Evolutionary conservation across 805 yeast genomes (phyloP), one percentile per base, ranked within the genome.

Genomic region (Starmerella scarabaei): DNA sequence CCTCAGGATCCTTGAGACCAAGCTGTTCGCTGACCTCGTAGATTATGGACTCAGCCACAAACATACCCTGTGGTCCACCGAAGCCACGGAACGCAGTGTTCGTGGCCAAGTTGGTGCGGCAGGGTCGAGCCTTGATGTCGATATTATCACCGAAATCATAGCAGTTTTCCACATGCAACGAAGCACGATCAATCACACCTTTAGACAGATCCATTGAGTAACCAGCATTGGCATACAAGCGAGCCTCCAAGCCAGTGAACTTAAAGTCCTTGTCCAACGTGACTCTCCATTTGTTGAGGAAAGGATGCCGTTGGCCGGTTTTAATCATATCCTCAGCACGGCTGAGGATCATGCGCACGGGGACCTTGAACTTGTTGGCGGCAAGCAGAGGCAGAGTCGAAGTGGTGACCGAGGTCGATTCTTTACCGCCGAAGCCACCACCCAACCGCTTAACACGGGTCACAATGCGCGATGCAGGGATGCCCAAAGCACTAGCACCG

Each of bases 371-470:
- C 43, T 67, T 67, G 39, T 56, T 56, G 2, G 72, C 71, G 14
- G 65, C 68, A 8, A 66, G 54, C 6, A 66, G 60, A 1, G 67
- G 65, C 26, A 67, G 38, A 2, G 65, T 55, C 2, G 69, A 59
- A 16, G 59, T 44, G 38, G 56, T 67, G 19, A 65, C 55, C 4
- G 67, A 54, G 35, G 71, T 53, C 3, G 68, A 60, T 45, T 67
- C 72, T 43, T 67, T 67, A 35, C 72, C 72, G 19, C 72, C 72
- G 47, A 67, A 67, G 1, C 72, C 72, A 36, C 72, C 72, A 20
- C 72, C 72, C 4, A 67, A 50, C 36, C 71, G 54, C 47, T 67
- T 67, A 15, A 60, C 67, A 15, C 63, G 54, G 19, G 57, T 57
- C 9, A 67, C 69, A 40, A 67, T 56, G 31, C 62, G 57, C 32